Evolutionary conservation across 768 basidiomycete genomes (phyloP), one percentile per base, ranked within the genome.

Genomic region (Russula griseocarnosa): DNA sequence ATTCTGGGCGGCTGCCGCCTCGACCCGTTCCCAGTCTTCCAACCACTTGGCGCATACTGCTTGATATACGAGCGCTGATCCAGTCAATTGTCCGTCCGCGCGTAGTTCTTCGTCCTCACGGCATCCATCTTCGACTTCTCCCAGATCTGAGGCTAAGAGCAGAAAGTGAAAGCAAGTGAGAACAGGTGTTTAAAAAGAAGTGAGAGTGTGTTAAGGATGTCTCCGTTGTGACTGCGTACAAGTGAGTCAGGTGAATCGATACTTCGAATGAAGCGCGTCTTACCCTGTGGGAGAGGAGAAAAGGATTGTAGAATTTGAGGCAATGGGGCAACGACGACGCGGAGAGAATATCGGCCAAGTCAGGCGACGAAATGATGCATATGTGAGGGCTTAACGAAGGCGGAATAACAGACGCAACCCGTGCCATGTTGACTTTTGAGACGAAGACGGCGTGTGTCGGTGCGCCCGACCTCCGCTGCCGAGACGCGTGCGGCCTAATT

Each of bases 81-180:
- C 92, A 94, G 76, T 94, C 92, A 68, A 93, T 81, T n/a, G 83
- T 86, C 53, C 92, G 83, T 26, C 82, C 82, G 92, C 88, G 36
- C 92, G 87, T 68, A 84, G 76, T 66, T 90, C 87, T 67, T 92
- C 91, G 68, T 88, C 86, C 73, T 94, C 92, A 20, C 81, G 81
- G 67, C 87, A 90, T 16, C 87, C 87, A 20, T 78, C 74, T 71
- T 94, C 92, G 16, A 90, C 83, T 68, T 90, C 87, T 2, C 70
- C 65, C 49, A 94, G 76, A 73, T 88, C 84, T 16, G 91, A 92
- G 76, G n/a, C n/a, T n/a, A 94, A 94, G 57, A 91, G 82, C 24
- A 94, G n/a, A n/a, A n/a, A n/a, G n/a, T n/a, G n/a, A n/a, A n/a
- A n/a, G n/a, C n/a, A n/a, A n/a, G n/a, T n/a, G n/a, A n/a, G n/a